Evolutionary conservation across 345 rosid genomes (phyloP), one percentile per base, ranked within the genome.

Genomic region (Tarenaya hassleriana): DNA sequence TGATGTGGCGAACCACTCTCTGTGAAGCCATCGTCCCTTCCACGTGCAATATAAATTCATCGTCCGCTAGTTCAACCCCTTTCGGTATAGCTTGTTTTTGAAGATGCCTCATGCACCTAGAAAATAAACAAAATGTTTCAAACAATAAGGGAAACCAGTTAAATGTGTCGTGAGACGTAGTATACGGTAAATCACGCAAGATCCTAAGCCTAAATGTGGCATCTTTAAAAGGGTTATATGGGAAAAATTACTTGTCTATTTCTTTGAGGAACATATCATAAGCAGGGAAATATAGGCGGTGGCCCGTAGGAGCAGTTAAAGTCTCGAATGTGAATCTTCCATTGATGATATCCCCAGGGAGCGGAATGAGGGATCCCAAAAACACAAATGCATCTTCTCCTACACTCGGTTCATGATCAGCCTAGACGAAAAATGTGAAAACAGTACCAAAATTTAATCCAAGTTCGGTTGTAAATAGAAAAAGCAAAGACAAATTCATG

Each of bases 261-360:
- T 88, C 90, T 62, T 74, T 79, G 46, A 92, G 67, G 64, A 75
- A 88, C 63, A 61, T 75, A 63, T 88, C 90, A 19, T 85, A 78
- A 50, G 84, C 96, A 5, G 98, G 98, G 58, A 63, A 88, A 70
- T 83, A 77, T 40, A 92, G 88, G 50, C 65, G 69, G 70, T 73
- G 49, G 21, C 77, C 84, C 0, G 90, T 88, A 11, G 95, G 54
- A 10, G 86, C 88, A 0, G 94, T 92, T 0, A 88, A 75, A 52
- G 94, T 76, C 77, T 92, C 98, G 50, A 83, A 88, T 7, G 86
- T 79, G 73, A 76, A 92, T 77, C 85, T 79, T 41, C 79, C 90
- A 20, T 83, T 92, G 17, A 66, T 71, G 41, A 74, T 63, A 73
- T 88, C 96, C 3, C 72, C 86, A 45, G 59, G 75, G 14, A 88